Base-by-base conservation (phyloP, 768 basidiomycete genomes). In the Trametes cubensis region DNA sequence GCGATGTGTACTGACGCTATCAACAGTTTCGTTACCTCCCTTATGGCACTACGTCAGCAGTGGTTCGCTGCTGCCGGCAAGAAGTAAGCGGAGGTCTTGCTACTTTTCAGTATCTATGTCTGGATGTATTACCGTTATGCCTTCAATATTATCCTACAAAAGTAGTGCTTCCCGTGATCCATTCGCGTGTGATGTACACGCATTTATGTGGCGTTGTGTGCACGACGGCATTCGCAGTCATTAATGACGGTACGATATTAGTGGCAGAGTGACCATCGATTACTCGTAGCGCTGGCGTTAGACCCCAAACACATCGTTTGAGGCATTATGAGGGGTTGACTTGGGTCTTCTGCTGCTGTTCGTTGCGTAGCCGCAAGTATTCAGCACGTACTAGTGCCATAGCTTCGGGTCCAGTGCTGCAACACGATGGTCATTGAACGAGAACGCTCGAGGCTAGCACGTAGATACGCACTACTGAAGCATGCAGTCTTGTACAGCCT, bases 401-500 rank as follows among this genome's bases (percentile, higher is more conserved):
- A 11, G 85, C 82, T 64, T 89, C 88, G 30, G 87, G 84, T 3
- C 85, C 83, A 6, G 90, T 92, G 71, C 90, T 92, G 54, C 3
- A 45, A n/a, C 17, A 14, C 2, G 17, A 15, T 26, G 28, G 1
- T 20, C 20, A 42, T 14, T 21, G 26, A 18, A 41, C 26, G n/a
- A 14, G 13, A 13, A 18, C 44, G 15, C 20, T 30, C 6, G 25
- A 41, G 40, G 13, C 8, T 53, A 42, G 8, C 20, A 23, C 17
- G 18, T 18, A 40, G 48, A 17, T 8, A 79, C 90, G 70, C 70
- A 94, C 93, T 84, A 92, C 71, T 86, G 84, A 15, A 87, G 69
- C 83, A 95, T 88, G 72, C 94, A 95, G 1, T 83, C 81, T 70
- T 95, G 89, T 45, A 95, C 79, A 14, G 75, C 78, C 67, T 83